phyloP scores from a whole-genome alignment of 108 stramenopile genomes.

The Schizochytrium sp. region DNA sequence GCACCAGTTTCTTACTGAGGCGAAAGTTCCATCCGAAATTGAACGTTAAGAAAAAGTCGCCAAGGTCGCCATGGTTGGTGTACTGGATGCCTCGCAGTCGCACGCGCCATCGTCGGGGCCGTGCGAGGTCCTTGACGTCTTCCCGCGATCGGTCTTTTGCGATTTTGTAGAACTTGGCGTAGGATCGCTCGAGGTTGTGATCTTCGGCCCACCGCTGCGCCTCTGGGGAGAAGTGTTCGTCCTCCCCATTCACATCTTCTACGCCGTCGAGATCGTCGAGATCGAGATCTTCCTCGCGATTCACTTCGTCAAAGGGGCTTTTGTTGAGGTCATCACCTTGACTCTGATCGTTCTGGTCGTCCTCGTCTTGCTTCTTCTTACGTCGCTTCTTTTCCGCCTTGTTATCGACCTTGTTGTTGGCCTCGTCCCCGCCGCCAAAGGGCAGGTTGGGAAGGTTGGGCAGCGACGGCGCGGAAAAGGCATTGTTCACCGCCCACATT shows the following conservation, averaged over 20 bases:
- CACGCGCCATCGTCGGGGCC: background rate
- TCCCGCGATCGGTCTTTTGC: background rate
- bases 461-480: background rate
- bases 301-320: background rate
- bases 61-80: background rate
- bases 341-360: background rate
- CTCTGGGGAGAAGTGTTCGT: background rate
- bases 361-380: background rate
- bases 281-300: background rate
- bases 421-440: background rate
- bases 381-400: background rate
- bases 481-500: background rate
- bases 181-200: background rate
- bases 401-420: background rate
- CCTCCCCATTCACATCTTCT: background rate
- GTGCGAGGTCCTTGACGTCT: background rate
- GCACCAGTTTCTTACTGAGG: background rate
- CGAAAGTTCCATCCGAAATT: slow-evolving; percentile 9
- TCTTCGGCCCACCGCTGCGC: background rate
- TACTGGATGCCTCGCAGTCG: background rate
- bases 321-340: background rate
- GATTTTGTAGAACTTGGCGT: background rate
- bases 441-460: background rate
- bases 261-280: background rate
- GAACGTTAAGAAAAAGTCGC: background rate